These are phyloP conservation scores for Mortierella sp. DNA, from an alignment of 371 early-diverging fungal genomes.

Conservation along the genomic window DNA sequence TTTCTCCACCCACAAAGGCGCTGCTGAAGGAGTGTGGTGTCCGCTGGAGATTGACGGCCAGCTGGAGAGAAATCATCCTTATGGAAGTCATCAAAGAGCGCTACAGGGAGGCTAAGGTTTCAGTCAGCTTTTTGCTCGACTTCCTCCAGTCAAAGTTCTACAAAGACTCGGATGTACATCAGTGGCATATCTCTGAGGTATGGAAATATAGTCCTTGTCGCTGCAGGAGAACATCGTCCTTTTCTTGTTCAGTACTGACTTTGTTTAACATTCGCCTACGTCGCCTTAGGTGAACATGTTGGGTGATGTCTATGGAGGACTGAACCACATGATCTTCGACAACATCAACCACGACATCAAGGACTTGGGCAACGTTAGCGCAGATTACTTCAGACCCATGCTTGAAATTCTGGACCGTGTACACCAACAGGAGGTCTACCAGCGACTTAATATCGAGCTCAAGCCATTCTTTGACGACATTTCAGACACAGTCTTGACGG, in stretches of 20 bases:
- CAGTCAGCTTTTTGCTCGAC: conserved; percentile 62
- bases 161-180: conserved; percentile 61
- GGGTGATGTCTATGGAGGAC: conserved; percentile 61
- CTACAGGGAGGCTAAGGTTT: conserved; percentile 61
- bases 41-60: conserved; percentile 78
- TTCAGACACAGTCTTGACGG: conserved; percentile 47
- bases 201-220: background rate
- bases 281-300: conserved; percentile 55
- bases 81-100: conserved; percentile 73
- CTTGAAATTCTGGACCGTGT: conserved; percentile 60
- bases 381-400: conserved; percentile 58
- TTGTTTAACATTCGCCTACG: conserved; percentile 22
- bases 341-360: conserved; percentile 61
- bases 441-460: conserved; percentile 60
- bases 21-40: conserved; percentile 78
- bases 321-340: conserved; percentile 60
- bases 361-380: conserved; percentile 42
- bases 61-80: conserved; percentile 75
- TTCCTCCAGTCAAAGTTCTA: conserved; percentile 64
- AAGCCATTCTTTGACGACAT: conserved; percentile 67
- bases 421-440: conserved; percentile 57
- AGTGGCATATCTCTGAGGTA: conserved; percentile 66
- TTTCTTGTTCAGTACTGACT: background rate
- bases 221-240: background rate
- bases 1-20: conserved; percentile 73